Percentiles rank a stretch among this genome's conserved stretches.
These are phyloP conservation scores for Madurella fahalii DNA, from an alignment of 2,329 filamentous ascomycete genomes.

Conservation along the genomic window DNA sequence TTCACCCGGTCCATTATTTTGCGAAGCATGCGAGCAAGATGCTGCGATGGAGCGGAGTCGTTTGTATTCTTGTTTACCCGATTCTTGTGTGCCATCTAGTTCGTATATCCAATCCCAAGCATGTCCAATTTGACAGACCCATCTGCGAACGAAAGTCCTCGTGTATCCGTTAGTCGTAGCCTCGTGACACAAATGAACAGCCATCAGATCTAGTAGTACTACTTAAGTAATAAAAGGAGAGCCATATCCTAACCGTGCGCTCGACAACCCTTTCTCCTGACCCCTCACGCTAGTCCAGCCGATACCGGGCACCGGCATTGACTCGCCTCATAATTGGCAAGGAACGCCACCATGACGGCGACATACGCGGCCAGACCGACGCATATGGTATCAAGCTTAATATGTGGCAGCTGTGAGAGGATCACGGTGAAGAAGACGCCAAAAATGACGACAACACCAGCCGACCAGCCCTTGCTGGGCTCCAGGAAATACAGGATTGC, in stretches of 20 bases:
- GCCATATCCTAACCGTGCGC: not conserved
- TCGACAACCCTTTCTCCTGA: not conserved
- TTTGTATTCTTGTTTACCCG: too few species aligned
- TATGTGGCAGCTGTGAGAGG: not conserved
- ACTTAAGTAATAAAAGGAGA: not conserved
- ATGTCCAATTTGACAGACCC: too few species aligned
- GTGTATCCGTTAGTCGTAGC: too few species aligned
- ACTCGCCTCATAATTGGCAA: slow-evolving; percentile 5
- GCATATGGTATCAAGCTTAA: slow-evolving; percentile 9
- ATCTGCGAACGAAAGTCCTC: too few species aligned
- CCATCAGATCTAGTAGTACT: too few species aligned
- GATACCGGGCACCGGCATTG: not conserved
- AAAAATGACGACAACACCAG: slow-evolving; percentile 4
- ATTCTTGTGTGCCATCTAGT: too few species aligned
- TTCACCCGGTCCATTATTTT: too few species aligned
- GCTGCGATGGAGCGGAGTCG: too few species aligned
- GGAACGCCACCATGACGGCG: slow-evolving; percentile 13
- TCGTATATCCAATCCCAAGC: too few species aligned
- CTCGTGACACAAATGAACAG: too few species aligned
- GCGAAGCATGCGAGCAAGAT: too few species aligned
- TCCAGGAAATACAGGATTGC: slow-evolving; percentile 6
- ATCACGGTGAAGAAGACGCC: not conserved
- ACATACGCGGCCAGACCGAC: slow-evolving; percentile 9
- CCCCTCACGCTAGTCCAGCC: not conserved
- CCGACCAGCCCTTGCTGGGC: slow-evolving; percentile 1